These are phyloP conservation scores for Corylus americana DNA, from an alignment of 306 rosid species.

Conservation along the genomic window DNA sequence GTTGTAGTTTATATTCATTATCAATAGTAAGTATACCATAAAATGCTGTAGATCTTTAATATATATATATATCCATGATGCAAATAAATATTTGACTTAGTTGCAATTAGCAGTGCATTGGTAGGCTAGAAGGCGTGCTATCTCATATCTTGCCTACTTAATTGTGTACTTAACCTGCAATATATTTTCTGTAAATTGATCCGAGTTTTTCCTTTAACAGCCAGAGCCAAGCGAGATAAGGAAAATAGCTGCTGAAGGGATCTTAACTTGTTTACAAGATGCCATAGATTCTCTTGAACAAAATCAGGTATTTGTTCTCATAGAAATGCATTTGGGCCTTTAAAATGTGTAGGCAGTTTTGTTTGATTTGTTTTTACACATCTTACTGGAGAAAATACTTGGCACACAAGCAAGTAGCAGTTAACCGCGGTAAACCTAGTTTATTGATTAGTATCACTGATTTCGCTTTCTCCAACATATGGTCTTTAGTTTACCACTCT, in stretches of 20 bases:
- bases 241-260: conserved; percentile 89
- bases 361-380: neutral
- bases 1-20: neutral
- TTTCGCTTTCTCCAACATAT: neutral
- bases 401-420: neutral
- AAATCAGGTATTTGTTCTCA: conserved; percentile 57
- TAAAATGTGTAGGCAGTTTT: neutral
- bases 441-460: neutral
- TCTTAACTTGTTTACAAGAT: conserved; percentile 89
- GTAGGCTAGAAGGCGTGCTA: conserved; percentile 20
- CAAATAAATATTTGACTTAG: neutral
- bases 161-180: conserved; percentile 18
- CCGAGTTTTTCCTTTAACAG: conserved; percentile 48
- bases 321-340: conserved; percentile 17
- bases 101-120: neutral
- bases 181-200: conserved; percentile 6
- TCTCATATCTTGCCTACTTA: conserved; percentile 17
- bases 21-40: neutral
- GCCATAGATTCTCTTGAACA: conserved; percentile 70
- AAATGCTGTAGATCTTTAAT: neutral
- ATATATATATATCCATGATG: neutral
- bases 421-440: neutral
- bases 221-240: conserved; percentile 73
- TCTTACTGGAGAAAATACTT: neutral
- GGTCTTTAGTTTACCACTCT: neutral